Percentiles rank a stretch among this genome's conserved stretches.
phyloP scores from a whole-genome alignment of 805 yeast genomes.

The Yarrowia sp. region DNA sequence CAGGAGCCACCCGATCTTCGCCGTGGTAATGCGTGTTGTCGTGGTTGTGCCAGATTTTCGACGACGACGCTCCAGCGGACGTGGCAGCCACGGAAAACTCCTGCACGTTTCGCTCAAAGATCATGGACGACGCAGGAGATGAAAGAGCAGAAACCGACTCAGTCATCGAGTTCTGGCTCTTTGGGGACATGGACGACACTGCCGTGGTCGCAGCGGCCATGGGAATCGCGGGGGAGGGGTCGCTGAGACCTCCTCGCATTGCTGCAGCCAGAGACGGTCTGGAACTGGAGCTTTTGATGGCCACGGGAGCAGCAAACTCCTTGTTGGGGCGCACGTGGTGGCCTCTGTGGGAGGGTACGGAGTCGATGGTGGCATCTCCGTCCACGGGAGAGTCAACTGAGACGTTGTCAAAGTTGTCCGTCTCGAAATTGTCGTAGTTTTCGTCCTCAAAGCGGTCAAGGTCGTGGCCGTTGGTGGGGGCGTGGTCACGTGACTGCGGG shows the following conservation, averaged over 20 bases:
- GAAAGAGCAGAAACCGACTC: conserved; percentile 26
- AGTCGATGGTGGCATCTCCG: not conserved
- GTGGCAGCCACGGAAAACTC: conserved; percentile 43
- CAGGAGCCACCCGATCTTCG: conserved; percentile 77
- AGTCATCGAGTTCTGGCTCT: conserved; percentile 23
- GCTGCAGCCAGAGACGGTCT: conserved; percentile 10
- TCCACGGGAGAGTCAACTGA: not conserved
- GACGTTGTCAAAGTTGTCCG: not conserved
- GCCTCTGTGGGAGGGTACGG: not conserved
- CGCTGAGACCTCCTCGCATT: not conserved
- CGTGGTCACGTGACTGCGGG: no score
- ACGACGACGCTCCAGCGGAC: not conserved
- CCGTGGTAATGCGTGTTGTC: conserved; percentile 43
- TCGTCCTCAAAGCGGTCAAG: no score
- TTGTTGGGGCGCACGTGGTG: not conserved
- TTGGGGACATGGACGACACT: conserved; percentile 17
- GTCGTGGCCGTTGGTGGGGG: no score
- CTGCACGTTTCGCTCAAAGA: conserved; percentile 67
- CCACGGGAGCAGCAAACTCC: not conserved
- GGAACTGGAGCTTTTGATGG: not conserved
- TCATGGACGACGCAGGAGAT: conserved; percentile 47
- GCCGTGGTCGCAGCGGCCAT: conserved; percentile 9
- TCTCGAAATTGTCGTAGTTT: no score
- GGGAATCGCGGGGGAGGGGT: not conserved
- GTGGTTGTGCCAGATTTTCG: conserved; percentile 7